phyloP scores from a whole-genome alignment of 2,329 filamentous ascomycete species.

The Exophiala calicioides region DNA sequence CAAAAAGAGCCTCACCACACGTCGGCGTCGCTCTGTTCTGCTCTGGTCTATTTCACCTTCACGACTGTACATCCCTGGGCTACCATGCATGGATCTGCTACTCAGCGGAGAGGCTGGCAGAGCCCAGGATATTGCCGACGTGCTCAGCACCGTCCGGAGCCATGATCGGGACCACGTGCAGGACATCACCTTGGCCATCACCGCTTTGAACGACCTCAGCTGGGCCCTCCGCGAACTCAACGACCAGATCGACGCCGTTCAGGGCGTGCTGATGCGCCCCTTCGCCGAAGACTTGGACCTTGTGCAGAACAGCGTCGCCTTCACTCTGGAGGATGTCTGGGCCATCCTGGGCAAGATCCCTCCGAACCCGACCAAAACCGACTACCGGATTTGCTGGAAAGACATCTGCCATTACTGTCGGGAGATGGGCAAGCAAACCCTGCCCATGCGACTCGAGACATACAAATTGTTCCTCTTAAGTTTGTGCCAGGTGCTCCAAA shows the following conservation, averaged over 20 bases:
- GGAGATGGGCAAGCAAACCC: constrained; percentile 49
- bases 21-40: constrained; percentile 8
- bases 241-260: constrained; percentile 40
- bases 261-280: constrained; percentile 40
- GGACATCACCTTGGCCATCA: constrained; percentile 56
- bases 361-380: constrained; percentile 32
- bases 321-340: constrained; percentile 55
- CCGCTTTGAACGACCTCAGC: constrained; percentile 57
- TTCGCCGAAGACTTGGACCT: constrained; percentile 51
- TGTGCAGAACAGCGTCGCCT: constrained; percentile 50
- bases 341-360: constrained; percentile 46
- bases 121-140: constrained; percentile 55
- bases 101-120: constrained; percentile 48
- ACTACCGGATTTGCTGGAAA: constrained; percentile 54
- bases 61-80: constrained; percentile 9
- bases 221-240: constrained; percentile 52
- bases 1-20: constrained; percentile 20
- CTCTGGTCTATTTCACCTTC: constrained; percentile 2
- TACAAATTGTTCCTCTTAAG: constrained; percentile 54
- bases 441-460: constrained; percentile 51
- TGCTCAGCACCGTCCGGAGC: constrained; percentile 52
- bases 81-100: constrained; percentile 39
- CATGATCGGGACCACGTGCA: constrained; percentile 53
- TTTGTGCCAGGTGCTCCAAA: constrained; percentile 47
- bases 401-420: constrained; percentile 44